Evolutionary conservation across 2,329 filamentous ascomycete genomes (phyloP).

Genomic region (Curvularia verruculosa): DNA sequence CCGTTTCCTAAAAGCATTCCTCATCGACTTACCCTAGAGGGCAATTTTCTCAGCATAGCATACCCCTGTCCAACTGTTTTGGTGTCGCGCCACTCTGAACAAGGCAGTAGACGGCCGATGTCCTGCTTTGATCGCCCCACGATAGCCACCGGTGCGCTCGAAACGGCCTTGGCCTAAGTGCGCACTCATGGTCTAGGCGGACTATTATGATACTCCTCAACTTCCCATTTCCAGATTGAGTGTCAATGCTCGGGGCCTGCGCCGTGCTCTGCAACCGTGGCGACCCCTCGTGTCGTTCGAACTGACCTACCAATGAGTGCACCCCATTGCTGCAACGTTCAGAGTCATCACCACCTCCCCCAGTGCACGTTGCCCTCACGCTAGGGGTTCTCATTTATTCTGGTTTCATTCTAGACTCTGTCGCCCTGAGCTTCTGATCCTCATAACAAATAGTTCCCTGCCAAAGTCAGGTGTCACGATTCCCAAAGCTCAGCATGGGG

Average conservation of each 20-base stretch:
- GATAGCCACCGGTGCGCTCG: constrained; percentile 32
- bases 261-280: constrained; percentile 15
- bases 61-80: constrained; percentile 20
- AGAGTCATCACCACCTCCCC: not conserved
- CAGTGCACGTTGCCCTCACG: not conserved
- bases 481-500: constrained; percentile 2
- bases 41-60: constrained; percentile 29
- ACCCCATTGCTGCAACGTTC: constrained; percentile 4
- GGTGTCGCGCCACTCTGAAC: constrained; percentile 15
- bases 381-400: not conserved
- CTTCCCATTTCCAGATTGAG: constrained; percentile 24
- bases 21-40: constrained; percentile 17
- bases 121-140: constrained; percentile 18
- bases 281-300: constrained; percentile 1
- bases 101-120: constrained; percentile 16
- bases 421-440: constrained; percentile 4
- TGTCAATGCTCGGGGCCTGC: constrained; percentile 24
- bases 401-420: not conserved
- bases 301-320: constrained; percentile 5
- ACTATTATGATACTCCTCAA: constrained; percentile 15
- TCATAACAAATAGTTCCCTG: constrained; percentile 1
- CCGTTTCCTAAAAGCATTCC: constrained; percentile 9
- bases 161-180: constrained; percentile 30
- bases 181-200: constrained; percentile 14
- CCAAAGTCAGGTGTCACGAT: not conserved